Evolutionary conservation across 345 rosid species (phyloP), one percentile per base, ranked within the genome.

Genomic region (Fremontodendron californicum): DNA sequence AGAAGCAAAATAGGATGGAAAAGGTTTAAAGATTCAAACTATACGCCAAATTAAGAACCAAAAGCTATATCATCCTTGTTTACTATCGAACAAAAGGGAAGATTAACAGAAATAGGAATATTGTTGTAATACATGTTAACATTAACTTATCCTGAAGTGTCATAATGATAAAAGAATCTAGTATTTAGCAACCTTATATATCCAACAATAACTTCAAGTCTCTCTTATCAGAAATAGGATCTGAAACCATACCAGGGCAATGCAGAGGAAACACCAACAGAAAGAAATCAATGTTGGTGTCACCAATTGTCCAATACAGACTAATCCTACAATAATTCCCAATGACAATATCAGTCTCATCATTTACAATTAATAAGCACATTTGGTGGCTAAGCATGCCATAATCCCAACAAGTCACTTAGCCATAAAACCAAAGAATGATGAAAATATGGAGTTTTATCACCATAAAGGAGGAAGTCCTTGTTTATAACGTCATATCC

Each of bases 211-310:
- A 62, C 70, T 75, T 60, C 75, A 64, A 77, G 68, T 79, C 77
- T 77, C 70, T 61, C 80, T 74, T 75, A 82, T 77, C 78, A 86
- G 75, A 81, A 77, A 58, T 78, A 80, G 83, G 85, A 75, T 61
- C 79, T 74, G 83, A 88, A 85, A 76, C 86, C 94, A 87, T 90
- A 87, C 91, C 90, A 86, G n/a, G 86, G 85, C 75, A 78, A 76
- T 76, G 92, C 85, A 71, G 89, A 82, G 83, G 81, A 78, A 79
- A 82, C 85, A 87, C 88, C 88, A 90, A 90, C 91, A 88, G 79
- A 76, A 86, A 79, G 78, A 63, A 76, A 73, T 79, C 83, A 82
- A 83, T 84, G 89, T 85, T 90, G 89, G 90, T 81, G 86, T 83
- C 83, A 88, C 78, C 86, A 85, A 75, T 78, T 68, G 84, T 84